Conservation (phyloP, 2,329 filamentous ascomycete species). For the Trichoderma sp. region DNA sequence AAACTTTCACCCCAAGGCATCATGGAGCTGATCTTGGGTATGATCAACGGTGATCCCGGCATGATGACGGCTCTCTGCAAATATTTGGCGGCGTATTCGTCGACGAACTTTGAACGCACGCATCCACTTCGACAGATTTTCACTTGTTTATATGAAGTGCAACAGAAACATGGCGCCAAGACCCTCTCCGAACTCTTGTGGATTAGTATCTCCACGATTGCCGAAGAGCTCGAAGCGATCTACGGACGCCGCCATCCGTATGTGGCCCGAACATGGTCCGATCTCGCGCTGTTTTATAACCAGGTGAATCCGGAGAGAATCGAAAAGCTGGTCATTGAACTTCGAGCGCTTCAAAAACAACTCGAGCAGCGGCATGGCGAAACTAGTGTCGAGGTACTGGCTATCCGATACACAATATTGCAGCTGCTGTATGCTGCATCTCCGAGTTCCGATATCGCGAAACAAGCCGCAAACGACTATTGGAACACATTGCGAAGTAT, state of each 20-base stretch:
- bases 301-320: conserved; percentile 44
- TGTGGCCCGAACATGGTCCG: conserved; percentile 49
- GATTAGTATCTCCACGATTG: conserved; percentile 47
- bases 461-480: conserved; percentile 44
- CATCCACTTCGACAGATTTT: conserved; percentile 51
- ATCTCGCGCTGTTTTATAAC: conserved; percentile 47
- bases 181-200: conserved; percentile 51
- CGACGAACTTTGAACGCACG: conserved; percentile 49
- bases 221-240: conserved; percentile 51
- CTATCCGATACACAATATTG: conserved; percentile 47
- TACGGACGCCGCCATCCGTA: conserved; percentile 50
- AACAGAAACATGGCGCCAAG: conserved; percentile 49
- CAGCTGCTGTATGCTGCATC: conserved; percentile 45
- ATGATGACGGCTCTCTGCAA: conserved; percentile 53
- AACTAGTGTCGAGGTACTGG: conserved; percentile 43
- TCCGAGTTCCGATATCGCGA: conserved; percentile 43
- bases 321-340: conserved; percentile 45
- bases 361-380: conserved; percentile 43
- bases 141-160: conserved; percentile 49
- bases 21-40: conserved; percentile 48
- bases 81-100: conserved; percentile 49
- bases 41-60: conserved; percentile 50
- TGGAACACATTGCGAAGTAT: conserved; percentile 44
- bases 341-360: conserved; percentile 43
- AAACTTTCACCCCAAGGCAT: conserved; percentile 50